Evolutionary conservation across 495 filamentous ascomycete genomes (phyloP), one percentile per base, ranked within the genome.

Genomic region (Oleoguttula mirabilis): DNA sequence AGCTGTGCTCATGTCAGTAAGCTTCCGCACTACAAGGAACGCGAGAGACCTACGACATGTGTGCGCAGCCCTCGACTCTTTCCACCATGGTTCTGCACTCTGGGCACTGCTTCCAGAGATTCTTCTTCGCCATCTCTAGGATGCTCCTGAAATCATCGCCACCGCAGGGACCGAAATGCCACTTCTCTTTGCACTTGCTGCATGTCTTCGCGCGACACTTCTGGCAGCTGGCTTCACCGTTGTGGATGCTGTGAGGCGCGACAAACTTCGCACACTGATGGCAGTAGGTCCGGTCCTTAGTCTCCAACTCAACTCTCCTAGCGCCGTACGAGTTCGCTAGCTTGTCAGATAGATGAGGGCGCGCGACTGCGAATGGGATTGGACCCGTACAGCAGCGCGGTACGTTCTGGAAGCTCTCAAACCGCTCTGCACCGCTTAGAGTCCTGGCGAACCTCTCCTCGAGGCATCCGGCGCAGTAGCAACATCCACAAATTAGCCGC

Each of bases 151-250:
- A n/a, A 15, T 15, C 19, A 19, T 2, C 22, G 12, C 15, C 7
- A 3, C 20, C 22, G 41, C 41, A 44, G 6, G 41, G 41, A 3
- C 41, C 41, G 11, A 33, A 44, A 23, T 44, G 41, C 32, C 30
- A 33, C 10, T 3, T 12, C 2, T 3, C 3, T n/a, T 44, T 44
- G 41, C 41, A 44, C 31, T 15, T 30, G n/a, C 15, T 21, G 30
- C 41, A 44, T 2, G 41, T 44, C 20, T 12, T 28, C 1, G 7
- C 20, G 11, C 21, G n/a, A 16, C 41, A 44, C 10, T 27, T 36
- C 30, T 44, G 41, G 41, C 41, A 44, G 41, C 15, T 24, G n/a
- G 32, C 41, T 27, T 44, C 19, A 14, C 12, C 19, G 24, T 44
- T 44, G 41, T 44, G 41, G 32, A 36, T 33, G 32, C 32, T 36